These are phyloP conservation scores for Plectranthus barbatus DNA, from an alignment of 257 asterid species.

Conservation along the genomic window DNA sequence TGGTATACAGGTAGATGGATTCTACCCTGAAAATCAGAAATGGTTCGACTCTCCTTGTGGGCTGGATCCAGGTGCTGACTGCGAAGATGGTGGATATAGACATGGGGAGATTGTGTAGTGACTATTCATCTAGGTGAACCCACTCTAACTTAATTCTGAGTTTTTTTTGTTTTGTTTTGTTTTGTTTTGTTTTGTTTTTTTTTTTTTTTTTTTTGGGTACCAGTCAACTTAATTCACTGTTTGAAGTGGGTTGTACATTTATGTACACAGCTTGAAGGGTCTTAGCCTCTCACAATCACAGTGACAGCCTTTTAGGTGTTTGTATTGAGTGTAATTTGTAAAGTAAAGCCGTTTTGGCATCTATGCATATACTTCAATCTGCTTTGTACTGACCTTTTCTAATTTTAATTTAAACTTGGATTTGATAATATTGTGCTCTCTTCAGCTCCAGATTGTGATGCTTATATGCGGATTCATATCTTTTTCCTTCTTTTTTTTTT, in stretches of 20 bases:
- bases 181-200: no score
- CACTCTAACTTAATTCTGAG: slow-evolving; percentile 41
- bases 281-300: slow-evolving; percentile 26
- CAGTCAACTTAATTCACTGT: slow-evolving; percentile 21
- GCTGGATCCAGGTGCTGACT: slow-evolving; percentile 66
- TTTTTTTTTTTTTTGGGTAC: slow-evolving; percentile 13
- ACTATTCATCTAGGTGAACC: slow-evolving; percentile 45
- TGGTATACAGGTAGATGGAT: slow-evolving; percentile 71
- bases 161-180: no score
- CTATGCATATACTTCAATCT: slow-evolving; percentile 30
- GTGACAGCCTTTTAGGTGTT: slow-evolving; percentile 22
- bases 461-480: neutral
- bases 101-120: slow-evolving; percentile 72
- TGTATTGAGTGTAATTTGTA: slow-evolving; percentile 35
- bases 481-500: neutral
- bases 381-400: slow-evolving; percentile 11
- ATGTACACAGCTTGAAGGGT: slow-evolving; percentile 24
- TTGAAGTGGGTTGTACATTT: slow-evolving; percentile 43
- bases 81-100: slow-evolving; percentile 70
- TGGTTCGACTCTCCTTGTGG: slow-evolving; percentile 96
- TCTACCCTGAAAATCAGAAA: slow-evolving; percentile 84
- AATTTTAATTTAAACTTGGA: slow-evolving; percentile 12
- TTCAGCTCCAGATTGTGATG: neutral
- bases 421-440: slow-evolving; percentile 2
- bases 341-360: slow-evolving; percentile 30